Percentiles rank a stretch among this genome's conserved stretches.
phyloP scores from a whole-genome alignment of 768 basidiomycete genomes.

The Pisolithus marmoratus region DNA sequence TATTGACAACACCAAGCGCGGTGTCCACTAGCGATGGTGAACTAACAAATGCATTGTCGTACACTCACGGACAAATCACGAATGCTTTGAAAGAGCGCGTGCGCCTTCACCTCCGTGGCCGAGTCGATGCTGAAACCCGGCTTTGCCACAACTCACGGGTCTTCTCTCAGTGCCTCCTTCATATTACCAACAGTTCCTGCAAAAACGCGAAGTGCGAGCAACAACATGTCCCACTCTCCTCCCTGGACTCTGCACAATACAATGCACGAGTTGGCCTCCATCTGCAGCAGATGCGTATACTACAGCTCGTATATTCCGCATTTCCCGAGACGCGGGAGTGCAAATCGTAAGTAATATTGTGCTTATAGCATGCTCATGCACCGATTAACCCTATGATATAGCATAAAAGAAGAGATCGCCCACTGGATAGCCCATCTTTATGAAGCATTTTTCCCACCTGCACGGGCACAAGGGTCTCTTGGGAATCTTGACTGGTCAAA shows the following conservation, averaged over 20 bases:
- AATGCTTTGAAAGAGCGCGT: slow-evolving; percentile 21
- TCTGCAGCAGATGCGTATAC: slow-evolving; percentile 45
- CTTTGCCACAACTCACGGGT: slow-evolving; percentile 23
- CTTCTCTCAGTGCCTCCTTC: slow-evolving; percentile 37
- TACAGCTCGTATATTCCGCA: slow-evolving; percentile 27
- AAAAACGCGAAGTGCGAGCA: slow-evolving; percentile 27
- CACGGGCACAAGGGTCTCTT: slow-evolving; percentile 38
- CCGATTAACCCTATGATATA: not conserved
- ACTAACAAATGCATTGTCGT: not conserved
- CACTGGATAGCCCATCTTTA: slow-evolving; percentile 44
- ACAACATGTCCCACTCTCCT: slow-evolving; percentile 28
- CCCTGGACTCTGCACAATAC: slow-evolving; percentile 29
- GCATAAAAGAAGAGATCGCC: not conserved
- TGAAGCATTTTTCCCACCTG: slow-evolving; percentile 45
- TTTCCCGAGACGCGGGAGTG: not conserved
- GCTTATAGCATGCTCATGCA: not conserved
- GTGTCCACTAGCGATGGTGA: slow-evolving; percentile 6
- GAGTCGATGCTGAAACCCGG: slow-evolving; percentile 29
- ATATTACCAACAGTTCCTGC: slow-evolving; percentile 29
- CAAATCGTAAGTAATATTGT: slow-evolving; percentile 4
- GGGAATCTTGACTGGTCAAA: slow-evolving; percentile 27
- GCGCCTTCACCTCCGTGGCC: slow-evolving; percentile 18
- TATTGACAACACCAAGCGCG: slow-evolving; percentile 1
- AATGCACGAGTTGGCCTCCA: slow-evolving; percentile 40
- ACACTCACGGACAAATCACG: slow-evolving; percentile 19